Base-by-base conservation (phyloP, 371 early-diverging fungal genomes). In the Thermomucor indicae-seudaticae region DNA sequence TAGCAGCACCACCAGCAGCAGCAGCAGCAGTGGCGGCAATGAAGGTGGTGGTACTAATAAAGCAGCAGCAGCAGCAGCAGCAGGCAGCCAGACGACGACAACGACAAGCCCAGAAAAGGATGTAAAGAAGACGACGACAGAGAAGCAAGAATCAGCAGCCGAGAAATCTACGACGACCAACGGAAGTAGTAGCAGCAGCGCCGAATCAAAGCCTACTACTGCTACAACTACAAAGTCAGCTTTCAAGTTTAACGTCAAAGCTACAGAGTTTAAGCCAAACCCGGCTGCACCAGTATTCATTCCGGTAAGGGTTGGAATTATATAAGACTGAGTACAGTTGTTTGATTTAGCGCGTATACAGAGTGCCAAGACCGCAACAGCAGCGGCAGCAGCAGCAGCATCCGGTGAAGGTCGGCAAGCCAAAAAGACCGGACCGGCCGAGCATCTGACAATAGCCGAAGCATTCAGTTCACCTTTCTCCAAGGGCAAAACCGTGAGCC, bases 161-260 rank as follows among this genome's bases (percentile, higher is more conserved):
- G 37, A 37, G 37, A 4, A 14, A 16, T 5, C 37, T 5, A 37
- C 14, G 10, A 37, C 37, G 3, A n/a, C n/a, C n/a, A n/a, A n/a
- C n/a, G n/a, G n/a, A n/a, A n/a, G n/a, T n/a, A n/a, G n/a, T n/a
- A n/a, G n/a, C n/a, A n/a, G n/a, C n/a, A n/a, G n/a, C n/a, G n/a
- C n/a, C n/a, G 37, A 37, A 37, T 37, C 37, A 14, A 37, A 37
- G 37, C 37, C 37, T 16, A 19, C 37, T 19, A n/a, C n/a, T n/a
- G n/a, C n/a, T n/a, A n/a, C n/a, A n/a, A 38, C 16, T 17, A n/a
- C 2, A 5, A 51, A 62, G 3, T 51, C 70, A 11, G 65, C 62
- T 5, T 91, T 91, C 65, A 92, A 90, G 51, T 79, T 93, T 55
- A 95, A 93, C 57, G 80, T 80, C 34, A 89, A 88, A 47, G 96